Evolutionary conservation across 768 basidiomycete species (phyloP).

Genomic region (Boletus rex-veris): DNA sequence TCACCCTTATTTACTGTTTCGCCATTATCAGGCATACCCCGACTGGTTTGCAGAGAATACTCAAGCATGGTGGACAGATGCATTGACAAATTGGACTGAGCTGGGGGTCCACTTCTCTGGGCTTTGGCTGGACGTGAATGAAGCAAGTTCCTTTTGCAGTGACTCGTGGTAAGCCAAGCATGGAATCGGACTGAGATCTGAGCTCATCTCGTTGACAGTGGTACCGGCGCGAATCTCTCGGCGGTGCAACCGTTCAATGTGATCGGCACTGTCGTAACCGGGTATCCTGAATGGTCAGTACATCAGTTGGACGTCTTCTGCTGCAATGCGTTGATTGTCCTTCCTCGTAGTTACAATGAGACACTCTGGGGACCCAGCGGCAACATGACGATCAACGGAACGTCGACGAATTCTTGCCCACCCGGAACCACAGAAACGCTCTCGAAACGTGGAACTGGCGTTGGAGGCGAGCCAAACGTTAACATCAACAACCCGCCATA

Average conservation of each 20-base stretch:
- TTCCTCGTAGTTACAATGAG: constrained; percentile 50
- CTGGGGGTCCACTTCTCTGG: constrained; percentile 58
- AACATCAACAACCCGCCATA: constrained; percentile 62
- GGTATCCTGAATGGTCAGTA: constrained; percentile 66
- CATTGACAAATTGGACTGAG: constrained; percentile 51
- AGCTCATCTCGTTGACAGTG: constrained; percentile 24
- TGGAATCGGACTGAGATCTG: background rate
- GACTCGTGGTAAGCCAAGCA: constrained; percentile 46
- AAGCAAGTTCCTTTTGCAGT: constrained; percentile 59
- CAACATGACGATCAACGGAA: constrained; percentile 71
- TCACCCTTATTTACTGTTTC: background rate
- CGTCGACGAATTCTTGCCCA: constrained; percentile 45
- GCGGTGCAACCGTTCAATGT: constrained; percentile 53
- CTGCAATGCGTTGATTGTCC: background rate
- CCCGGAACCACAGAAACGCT: constrained; percentile 17
- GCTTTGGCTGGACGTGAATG: constrained; percentile 73
- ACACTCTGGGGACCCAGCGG: constrained; percentile 64
- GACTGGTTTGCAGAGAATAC: constrained; percentile 59
- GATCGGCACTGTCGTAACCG: constrained; percentile 48
- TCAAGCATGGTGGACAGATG: constrained; percentile 58
- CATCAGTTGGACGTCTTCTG: background rate
- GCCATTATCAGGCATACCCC: constrained; percentile 46
- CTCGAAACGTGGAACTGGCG: constrained; percentile 47
- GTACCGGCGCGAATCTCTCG: constrained; percentile 52
- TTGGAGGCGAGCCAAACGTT: constrained; percentile 43